Base-by-base conservation (phyloP, 345 rosid species). In the Ricinus communis region DNA sequence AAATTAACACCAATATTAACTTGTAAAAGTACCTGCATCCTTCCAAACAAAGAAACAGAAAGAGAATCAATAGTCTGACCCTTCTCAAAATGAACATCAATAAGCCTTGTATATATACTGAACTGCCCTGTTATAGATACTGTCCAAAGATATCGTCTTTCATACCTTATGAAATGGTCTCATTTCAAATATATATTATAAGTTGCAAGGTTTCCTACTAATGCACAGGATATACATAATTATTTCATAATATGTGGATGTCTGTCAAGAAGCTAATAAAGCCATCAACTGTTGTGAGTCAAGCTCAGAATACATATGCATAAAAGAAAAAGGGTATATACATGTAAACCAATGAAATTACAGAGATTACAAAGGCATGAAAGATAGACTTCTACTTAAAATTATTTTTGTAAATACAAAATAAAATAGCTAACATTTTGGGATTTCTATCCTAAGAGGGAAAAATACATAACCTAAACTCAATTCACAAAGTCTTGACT, bases 1-100 rank as follows among this genome's bases (percentile, higher is more conserved):
- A 74, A 84, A 80, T 88, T 85, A 59, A 87, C 86, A 68, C 86
- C 87, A 73, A 95, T 85, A 88, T 87, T 90, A 77, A 95, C 93
- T 84, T 85, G 90, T 86, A 95, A 81, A 70, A 86, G 82, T 70
- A 93, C 94, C 99, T 90, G 98, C 93, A 95, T 86, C 93, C 96
- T 88, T 92, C 93, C 97, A 89, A 87, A 87, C 71, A 95, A 78
- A 90, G 74, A 82, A 68, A 79, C 71, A 53, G 79, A 72, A 77
- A 80, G 87, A 85, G 83, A 84, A 87, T 83, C 87, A 56, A 65
- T 57, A 38, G 71, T 51, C 60, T 58, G 46, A 49, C 58, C 49
- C 54, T 47, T 1, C 8, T 43, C 28, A 15, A 50, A 9, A 49
- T 61, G 11, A 30, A 10, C 16, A 58, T n/a, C 66, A 55, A 36